Conservation (phyloP, 768 basidiomycete species). For the Xerocomellus intermedius region DNA sequence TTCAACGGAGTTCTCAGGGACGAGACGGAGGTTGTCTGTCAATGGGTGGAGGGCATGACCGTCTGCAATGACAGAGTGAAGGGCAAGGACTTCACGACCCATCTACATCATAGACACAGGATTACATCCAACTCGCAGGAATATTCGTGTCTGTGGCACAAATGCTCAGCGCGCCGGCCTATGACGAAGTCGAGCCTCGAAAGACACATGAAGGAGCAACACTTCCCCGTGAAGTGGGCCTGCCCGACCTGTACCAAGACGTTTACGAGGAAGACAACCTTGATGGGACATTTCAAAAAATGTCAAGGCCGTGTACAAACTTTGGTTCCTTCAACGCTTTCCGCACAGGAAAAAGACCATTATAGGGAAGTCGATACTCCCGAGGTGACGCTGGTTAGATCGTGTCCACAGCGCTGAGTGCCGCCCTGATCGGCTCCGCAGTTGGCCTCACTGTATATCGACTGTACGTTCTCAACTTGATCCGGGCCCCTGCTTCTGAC, state of each 20-base stretch:
- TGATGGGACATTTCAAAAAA: background rate
- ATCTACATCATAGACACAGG: background rate
- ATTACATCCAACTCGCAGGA: background rate
- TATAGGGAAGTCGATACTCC: no score
- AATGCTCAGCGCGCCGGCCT: background rate
- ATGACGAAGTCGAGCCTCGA: slow-evolving; percentile 7
- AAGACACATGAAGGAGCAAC: slow-evolving; percentile 3
- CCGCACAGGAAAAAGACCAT: no score
- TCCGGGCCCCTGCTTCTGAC: background rate
- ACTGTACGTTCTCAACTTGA: slow-evolving; percentile 52
- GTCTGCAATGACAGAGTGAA: slow-evolving; percentile 2
- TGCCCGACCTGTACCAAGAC: slow-evolving; percentile 2
- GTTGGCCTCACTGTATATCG: slow-evolving; percentile 86
- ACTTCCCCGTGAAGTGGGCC: background rate
- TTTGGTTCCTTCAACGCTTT: background rate
- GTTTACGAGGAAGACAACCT: slow-evolving; percentile 2
- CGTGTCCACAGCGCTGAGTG: slow-evolving; percentile 79
- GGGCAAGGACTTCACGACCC: background rate
- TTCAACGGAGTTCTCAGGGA: background rate
- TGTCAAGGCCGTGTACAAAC: background rate
- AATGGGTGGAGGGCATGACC: background rate
- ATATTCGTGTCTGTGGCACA: background rate
- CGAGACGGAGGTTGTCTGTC: background rate
- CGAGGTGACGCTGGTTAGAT: slow-evolving; percentile 59
- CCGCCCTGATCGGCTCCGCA: slow-evolving; percentile 82